A percentile compares a stretch with the other conserved stretches of the same genome.
phyloP scores from a whole-genome alignment of 192 early-diverging fungal genomes.

The Diversispora eburnea region DNA sequence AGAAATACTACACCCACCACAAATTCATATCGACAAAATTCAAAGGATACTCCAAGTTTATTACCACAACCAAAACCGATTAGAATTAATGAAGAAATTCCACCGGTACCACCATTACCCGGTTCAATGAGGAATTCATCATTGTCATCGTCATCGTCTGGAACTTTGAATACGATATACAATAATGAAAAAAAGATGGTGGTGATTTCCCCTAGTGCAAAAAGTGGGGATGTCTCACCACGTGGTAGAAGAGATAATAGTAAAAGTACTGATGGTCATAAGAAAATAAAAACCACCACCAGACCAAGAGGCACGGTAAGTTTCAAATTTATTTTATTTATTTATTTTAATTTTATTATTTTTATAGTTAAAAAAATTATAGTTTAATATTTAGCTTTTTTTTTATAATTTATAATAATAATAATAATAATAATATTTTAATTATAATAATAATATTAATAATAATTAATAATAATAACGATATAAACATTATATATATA shows the following conservation, averaged over 20 bases:
- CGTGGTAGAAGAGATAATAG: constrained; percentile 1
- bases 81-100: constrained; percentile 26
- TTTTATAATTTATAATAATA: background rate
- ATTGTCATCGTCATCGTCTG: background rate
- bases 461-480: too few species aligned
- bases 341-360: background rate
- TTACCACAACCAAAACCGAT: constrained; percentile 17
- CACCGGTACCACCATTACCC: constrained; percentile 26
- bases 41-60: background rate
- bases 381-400: background rate
- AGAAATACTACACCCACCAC: too few species aligned
- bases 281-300: background rate
- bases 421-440: too few species aligned
- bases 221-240: constrained; percentile 4
- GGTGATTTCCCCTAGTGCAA: background rate
- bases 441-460: too few species aligned
- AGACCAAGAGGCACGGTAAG: constrained; percentile 25
- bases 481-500: too few species aligned
- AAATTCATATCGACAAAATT: too few species aligned
- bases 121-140: constrained; percentile 10
- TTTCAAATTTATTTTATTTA: background rate
- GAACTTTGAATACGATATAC: too few species aligned
- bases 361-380: too few species aligned
- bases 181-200: too few species aligned
- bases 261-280: background rate